Percentiles rank a stretch among this genome's conserved stretches.
These are phyloP conservation scores for Cytidiella melzeri DNA, from an alignment of 768 basidiomycete genomes.

Conservation along the genomic window DNA sequence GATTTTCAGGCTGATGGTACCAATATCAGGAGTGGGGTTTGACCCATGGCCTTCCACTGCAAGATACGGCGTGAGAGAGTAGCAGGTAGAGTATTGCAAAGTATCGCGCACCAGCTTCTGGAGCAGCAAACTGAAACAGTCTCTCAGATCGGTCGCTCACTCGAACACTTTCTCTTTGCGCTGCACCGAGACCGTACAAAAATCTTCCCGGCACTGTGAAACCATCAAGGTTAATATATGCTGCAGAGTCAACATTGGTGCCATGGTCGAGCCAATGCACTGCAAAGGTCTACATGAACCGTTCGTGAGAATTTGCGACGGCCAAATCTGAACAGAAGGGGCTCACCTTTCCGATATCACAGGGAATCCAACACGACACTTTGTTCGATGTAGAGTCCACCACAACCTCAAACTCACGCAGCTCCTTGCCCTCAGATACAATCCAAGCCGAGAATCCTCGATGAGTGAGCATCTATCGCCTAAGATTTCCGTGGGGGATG, in stretches of 20 bases:
- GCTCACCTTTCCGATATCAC: conserved; percentile 50
- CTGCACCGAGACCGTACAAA: conserved; percentile 48
- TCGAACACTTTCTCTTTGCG: conserved; percentile 48
- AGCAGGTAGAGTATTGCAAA: too few species aligned
- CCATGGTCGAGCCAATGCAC: conserved; percentile 65
- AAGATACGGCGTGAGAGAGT: too few species aligned
- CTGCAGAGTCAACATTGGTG: conserved; percentile 44
- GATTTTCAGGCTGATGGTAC: conserved; percentile 36
- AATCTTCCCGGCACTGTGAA: conserved; percentile 57
- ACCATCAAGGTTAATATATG: conserved; percentile 62
- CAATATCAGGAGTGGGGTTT: conserved; percentile 33
- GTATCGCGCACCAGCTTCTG: conserved; percentile 32
- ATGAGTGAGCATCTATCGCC: conserved; percentile 34
- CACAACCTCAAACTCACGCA: conserved; percentile 53
- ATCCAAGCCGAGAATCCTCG: conserved; percentile 71
- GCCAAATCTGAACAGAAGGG: neutral
- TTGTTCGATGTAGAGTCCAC: conserved; percentile 37
- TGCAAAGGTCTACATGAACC: conserved; percentile 42
- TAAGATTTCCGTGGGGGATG: neutral
- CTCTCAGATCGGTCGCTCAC: conserved; percentile 44
- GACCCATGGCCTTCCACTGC: too few species aligned
- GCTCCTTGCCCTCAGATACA: conserved; percentile 37
- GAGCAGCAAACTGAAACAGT: conserved; percentile 53
- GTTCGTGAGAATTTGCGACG: neutral
- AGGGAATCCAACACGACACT: conserved; percentile 66